Conservation (phyloP, 2,329 filamentous ascomycete genomes). For the Neofusicoccum parvum region DNA sequence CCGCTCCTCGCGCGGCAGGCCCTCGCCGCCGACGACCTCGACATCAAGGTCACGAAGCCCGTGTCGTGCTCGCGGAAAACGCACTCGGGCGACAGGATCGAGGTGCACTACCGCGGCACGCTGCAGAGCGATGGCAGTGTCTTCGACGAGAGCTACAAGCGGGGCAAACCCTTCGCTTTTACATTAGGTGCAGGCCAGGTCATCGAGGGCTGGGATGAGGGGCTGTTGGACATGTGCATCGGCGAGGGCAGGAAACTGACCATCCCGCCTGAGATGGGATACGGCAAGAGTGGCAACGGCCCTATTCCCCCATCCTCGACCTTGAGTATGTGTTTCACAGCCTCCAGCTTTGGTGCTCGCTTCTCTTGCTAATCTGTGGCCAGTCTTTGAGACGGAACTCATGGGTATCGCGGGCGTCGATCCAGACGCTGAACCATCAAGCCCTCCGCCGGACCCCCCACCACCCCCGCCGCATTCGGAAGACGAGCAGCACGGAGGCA, state of each 20-base stretch:
- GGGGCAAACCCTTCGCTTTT: constrained; percentile 76
- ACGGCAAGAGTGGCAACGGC: constrained; percentile 76
- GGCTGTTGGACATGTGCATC: constrained; percentile 91
- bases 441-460: neutral
- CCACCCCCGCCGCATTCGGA: constrained; percentile 22
- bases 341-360: neutral
- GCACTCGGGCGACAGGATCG: constrained; percentile 69
- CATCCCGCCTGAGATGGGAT: constrained; percentile 84
- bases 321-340: constrained; percentile 56
- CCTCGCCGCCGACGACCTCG: constrained; percentile 36
- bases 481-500: constrained; percentile 24
- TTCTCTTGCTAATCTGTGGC: constrained; percentile 24
- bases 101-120: constrained; percentile 87
- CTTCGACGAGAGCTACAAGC: constrained; percentile 66
- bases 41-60: constrained; percentile 74
- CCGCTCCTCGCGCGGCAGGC: constrained; percentile 54
- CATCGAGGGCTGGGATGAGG: constrained; percentile 96
- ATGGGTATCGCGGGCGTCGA: constrained; percentile 77
- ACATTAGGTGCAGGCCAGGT: constrained; percentile 80
- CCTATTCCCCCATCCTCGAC: constrained; percentile 86
- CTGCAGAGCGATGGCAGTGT: constrained; percentile 67
- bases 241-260: constrained; percentile 92
- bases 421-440: constrained; percentile 9
- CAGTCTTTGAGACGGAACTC: constrained; percentile 90
- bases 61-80: constrained; percentile 80